Conservation (phyloP, 768 basidiomycete genomes). For the Pleurotus cornucopiae region DNA sequence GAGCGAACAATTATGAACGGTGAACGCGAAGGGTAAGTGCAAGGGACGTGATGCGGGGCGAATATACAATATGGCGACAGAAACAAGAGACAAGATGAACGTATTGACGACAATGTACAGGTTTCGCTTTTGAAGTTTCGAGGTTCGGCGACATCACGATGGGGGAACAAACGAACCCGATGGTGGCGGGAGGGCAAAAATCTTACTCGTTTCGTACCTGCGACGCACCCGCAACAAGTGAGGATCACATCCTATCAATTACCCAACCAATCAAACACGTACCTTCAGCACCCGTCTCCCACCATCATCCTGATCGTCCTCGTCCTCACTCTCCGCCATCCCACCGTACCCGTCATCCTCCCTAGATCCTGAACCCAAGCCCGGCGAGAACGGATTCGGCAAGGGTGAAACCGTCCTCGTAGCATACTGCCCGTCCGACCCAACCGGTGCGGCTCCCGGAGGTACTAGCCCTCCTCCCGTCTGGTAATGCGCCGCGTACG, state of each 20-base stretch:
- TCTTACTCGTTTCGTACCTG: slow-evolving; percentile 24
- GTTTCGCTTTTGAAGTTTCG: neutral
- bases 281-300: slow-evolving; percentile 30
- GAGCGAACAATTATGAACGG: neutral
- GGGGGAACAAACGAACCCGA: neutral
- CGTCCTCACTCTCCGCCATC: slow-evolving; percentile 15
- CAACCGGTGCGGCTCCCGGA: neutral
- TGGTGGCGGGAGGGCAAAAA: neutral
- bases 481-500: slow-evolving; percentile 9
- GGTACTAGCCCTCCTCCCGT: slow-evolving; percentile 2
- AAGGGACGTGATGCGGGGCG: neutral
- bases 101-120: neutral
- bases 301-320: slow-evolving; percentile 11
- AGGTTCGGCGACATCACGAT: no score
- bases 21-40: neutral
- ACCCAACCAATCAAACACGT: slow-evolving; percentile 5
- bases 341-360: slow-evolving; percentile 9
- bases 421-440: neutral
- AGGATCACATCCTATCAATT: neutral
- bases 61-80: neutral
- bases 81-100: neutral
- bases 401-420: neutral
- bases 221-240: neutral
- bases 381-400: slow-evolving; percentile 12
- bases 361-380: neutral